Evolutionary conservation across 176 grass and related monocot genomes (phyloP), one percentile per base, ranked within the genome.

Genomic region (Lolium rigidum): DNA sequence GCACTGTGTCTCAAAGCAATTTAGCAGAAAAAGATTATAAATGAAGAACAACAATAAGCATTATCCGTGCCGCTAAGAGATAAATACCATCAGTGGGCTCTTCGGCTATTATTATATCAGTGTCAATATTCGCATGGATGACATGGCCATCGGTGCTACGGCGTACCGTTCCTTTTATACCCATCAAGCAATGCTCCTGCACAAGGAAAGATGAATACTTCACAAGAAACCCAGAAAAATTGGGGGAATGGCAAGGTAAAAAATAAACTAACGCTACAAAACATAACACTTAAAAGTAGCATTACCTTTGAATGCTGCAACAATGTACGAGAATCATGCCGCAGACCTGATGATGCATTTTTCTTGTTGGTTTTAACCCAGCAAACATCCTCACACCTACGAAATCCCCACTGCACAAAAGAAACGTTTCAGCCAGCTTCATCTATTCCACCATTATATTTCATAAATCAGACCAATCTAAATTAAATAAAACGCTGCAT

Each of bases 121-220:
- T 98, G 82, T 95, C 97, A 70, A 98, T 98, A 92, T 98, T 98
- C 2, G 97, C 97, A 59, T 98, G 97, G 66, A 98, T 98, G 76
- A 98, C 93, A 79, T 98, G 97, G 2, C 97, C 97, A 84, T 98
- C 97, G 26, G 97, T 95, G 90, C 97, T 98, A 76, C 97, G 94
- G 31, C 94, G 94, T 57, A 98, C 97, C 14, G 97, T 98, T 81
- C 97, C 97, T 91, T 95, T 98, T 90, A 98, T 98, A 78, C 97
- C 97, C 97, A 98, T 98, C 86, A 98, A 92, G 60, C 97, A 96
- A 85, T 98, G 97, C 79, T 98, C 97, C 97, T 98, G 73, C n/a
- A 77, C 71, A 86, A 82, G 25, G n/a, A 84, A 87, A 87, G 80
- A 22, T 49, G 52, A 14, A 77, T 66, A 74, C 70, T 89, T 88